A percentile compares a stretch with the other conserved stretches of the same genome.
Conservation (phyloP, 2,329 filamentous ascomycete genomes). For the Lachnellula occidentalis region DNA sequence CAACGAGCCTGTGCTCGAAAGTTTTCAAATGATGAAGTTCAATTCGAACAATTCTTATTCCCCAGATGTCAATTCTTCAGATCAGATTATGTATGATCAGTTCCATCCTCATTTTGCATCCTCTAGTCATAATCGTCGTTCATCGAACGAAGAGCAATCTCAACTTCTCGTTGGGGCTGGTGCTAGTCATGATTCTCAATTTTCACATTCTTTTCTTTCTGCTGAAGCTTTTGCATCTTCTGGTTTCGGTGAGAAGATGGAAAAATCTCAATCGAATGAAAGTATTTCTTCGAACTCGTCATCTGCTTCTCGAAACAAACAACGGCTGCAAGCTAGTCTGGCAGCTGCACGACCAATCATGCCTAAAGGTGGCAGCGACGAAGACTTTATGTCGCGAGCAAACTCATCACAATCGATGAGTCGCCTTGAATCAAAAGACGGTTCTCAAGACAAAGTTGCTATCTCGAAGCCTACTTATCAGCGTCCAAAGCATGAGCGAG, state of each 20-base stretch:
- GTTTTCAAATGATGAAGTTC: conserved; percentile 31
- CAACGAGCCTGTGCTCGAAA: conserved; percentile 28
- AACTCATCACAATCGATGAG: conserved; percentile 28
- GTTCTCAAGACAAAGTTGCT: conserved; percentile 27
- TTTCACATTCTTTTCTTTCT: conserved; percentile 26
- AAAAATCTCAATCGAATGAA: conserved; percentile 30
- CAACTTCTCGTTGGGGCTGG: conserved; percentile 29
- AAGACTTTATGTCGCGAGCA: conserved; percentile 24
- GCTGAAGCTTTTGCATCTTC: conserved; percentile 19
- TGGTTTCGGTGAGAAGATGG: conserved; percentile 28
- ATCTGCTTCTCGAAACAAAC: conserved; percentile 27
- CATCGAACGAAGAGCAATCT: conserved; percentile 30
- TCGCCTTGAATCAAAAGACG: conserved; percentile 28
- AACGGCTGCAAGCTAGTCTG: conserved; percentile 27
- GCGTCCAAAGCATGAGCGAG: conserved; percentile 31
- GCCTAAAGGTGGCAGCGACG: conserved; percentile 28
- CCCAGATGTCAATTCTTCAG: conserved; percentile 22
- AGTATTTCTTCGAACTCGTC: conserved; percentile 29
- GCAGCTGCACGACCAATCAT: conserved; percentile 26
- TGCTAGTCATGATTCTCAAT: conserved; percentile 29
- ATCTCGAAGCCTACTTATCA: conserved; percentile 31
- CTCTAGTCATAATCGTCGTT: conserved; percentile 25
- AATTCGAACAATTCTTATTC: conserved; percentile 28
- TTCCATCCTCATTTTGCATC: conserved; percentile 20
- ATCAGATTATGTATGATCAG: conserved; percentile 27